Percentiles rank a stretch among this genome's conserved stretches.
Evolutionary conservation across 768 basidiomycete species (phyloP).

Genomic region (Leccinellum albellum): DNA sequence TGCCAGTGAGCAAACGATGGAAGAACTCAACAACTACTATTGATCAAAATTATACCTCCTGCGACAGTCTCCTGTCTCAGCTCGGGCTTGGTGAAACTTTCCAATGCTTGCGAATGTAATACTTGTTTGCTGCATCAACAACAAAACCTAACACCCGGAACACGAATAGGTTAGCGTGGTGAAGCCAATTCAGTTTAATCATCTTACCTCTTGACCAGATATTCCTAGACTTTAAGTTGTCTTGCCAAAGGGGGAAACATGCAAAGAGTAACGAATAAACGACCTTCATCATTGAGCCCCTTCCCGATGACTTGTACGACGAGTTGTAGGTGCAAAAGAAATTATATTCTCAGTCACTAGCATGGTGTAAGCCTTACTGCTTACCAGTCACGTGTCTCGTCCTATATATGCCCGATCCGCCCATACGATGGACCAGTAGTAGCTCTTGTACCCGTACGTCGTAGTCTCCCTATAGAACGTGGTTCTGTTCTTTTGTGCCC

Average conservation of each 20-base stretch:
- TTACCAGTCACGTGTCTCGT: too few relatives aligned
- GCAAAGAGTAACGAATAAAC: conserved; percentile 17
- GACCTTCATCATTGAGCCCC: conserved; percentile 15
- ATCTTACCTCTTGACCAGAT: conserved; percentile 24
- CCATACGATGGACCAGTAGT: too few relatives aligned
- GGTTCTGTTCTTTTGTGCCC: too few relatives aligned
- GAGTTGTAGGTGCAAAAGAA: conserved; percentile 21
- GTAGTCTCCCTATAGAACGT: too few relatives aligned
- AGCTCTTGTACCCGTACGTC: too few relatives aligned
- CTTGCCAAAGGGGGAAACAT: conserved; percentile 11
- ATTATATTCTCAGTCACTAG: too few relatives aligned
- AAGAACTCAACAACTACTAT: too few relatives aligned
- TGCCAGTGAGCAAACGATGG: too few relatives aligned
- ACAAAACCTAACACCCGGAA: conserved; percentile 22
- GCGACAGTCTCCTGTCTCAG: conserved; percentile 23
- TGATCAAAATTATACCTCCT: conserved; percentile 14
- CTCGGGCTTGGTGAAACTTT: background rate
- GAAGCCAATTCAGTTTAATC: background rate
- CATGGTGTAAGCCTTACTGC: too few relatives aligned
- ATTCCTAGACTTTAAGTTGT: background rate
- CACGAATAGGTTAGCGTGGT: background rate
- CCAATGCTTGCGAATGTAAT: conserved; percentile 23
- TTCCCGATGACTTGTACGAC: conserved; percentile 17
- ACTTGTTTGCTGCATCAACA: conserved; percentile 10
- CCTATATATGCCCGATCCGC: too few relatives aligned